These are phyloP conservation scores for Cyclotella sp. DNA, from an alignment of 108 stramenopile genomes.

Conservation along the genomic window DNA sequence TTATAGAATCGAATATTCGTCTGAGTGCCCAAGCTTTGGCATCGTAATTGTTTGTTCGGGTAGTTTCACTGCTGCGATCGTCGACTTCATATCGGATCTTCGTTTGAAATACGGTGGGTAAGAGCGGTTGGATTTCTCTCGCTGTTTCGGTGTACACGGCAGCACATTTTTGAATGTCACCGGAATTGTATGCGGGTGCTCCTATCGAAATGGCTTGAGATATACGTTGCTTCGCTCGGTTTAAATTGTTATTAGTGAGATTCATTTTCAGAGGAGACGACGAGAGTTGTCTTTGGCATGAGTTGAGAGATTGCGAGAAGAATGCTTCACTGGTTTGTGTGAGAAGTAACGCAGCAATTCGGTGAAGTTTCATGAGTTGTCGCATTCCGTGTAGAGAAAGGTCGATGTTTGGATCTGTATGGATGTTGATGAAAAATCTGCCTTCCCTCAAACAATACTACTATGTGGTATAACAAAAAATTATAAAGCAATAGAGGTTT, in stretches of 20 bases:
- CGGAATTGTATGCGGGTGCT: slow-evolving; percentile 63
- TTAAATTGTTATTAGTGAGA: neutral
- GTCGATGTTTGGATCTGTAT: too few relatives aligned
- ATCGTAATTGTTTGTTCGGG: slow-evolving; percentile 21
- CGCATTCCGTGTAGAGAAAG: too few relatives aligned
- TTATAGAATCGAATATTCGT: slow-evolving; percentile 53
- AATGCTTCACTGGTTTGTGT: too few relatives aligned
- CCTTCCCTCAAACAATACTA: too few relatives aligned
- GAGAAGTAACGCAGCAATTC: too few relatives aligned
- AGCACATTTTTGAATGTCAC: slow-evolving; percentile 54
- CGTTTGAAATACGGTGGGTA: slow-evolving; percentile 38
- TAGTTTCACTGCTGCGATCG: slow-evolving; percentile 10
- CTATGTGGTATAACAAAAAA: too few relatives aligned
- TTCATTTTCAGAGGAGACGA: neutral
- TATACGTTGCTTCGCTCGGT: slow-evolving; percentile 32
- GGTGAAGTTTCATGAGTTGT: too few relatives aligned
- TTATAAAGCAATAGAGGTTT: too few relatives aligned
- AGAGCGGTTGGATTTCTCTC: slow-evolving; percentile 34
- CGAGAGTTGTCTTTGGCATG: too few relatives aligned
- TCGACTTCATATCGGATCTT: neutral
- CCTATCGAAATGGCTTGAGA: slow-evolving; percentile 55
- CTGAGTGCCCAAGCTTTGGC: slow-evolving; percentile 59
- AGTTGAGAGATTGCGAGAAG: too few relatives aligned
- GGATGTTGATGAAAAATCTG: too few relatives aligned
- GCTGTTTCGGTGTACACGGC: slow-evolving; percentile 49